Conservation (phyloP, 1,284 basidiomycete genomes). For the Sanghuangporus sanghuang region DNA sequence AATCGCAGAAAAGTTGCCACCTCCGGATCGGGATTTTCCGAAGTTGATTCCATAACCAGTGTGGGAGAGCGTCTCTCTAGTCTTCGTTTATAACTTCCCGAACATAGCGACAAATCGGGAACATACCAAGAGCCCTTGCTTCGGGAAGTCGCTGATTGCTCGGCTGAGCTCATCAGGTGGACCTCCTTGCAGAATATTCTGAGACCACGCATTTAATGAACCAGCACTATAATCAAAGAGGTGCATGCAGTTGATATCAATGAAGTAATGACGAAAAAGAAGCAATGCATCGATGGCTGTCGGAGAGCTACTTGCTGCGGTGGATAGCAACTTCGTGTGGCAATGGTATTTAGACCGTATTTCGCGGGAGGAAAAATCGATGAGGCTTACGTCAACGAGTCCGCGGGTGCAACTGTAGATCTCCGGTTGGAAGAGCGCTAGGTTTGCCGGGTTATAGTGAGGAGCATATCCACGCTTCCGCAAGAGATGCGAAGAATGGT, state of each 20-base stretch:
- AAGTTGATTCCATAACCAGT: constrained; percentile 15
- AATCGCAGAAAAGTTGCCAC: constrained; percentile 16
- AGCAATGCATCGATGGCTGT: constrained; percentile 17
- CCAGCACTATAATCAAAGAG: constrained; percentile 15
- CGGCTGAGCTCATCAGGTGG: constrained; percentile 14
- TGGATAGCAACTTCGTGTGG: neutral
- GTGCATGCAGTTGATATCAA: constrained; percentile 16
- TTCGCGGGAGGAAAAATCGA: neutral
- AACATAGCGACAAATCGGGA: neutral
- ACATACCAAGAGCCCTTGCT: constrained; percentile 19
- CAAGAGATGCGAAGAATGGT: constrained; percentile 16
- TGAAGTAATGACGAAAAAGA: constrained; percentile 21
- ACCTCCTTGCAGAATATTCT: neutral
- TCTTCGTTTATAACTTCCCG: neutral
- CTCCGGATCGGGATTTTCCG: constrained; percentile 12
- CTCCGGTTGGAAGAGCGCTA: constrained; percentile 19
- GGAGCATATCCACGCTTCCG: constrained; percentile 18
- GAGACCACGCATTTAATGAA: constrained; percentile 19
- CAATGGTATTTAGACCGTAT: neutral
- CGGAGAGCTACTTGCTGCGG: neutral
- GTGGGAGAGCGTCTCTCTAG: constrained; percentile 15
- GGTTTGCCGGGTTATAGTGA: constrained; percentile 19
- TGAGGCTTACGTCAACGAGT: constrained; percentile 15
- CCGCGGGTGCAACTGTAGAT: constrained; percentile 16
- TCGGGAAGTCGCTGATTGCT: constrained; percentile 20